Evolutionary conservation across 352 stramenopile genomes (phyloP), one percentile per base, ranked within the genome.

Genomic region (Phytophthora hibernalis): DNA sequence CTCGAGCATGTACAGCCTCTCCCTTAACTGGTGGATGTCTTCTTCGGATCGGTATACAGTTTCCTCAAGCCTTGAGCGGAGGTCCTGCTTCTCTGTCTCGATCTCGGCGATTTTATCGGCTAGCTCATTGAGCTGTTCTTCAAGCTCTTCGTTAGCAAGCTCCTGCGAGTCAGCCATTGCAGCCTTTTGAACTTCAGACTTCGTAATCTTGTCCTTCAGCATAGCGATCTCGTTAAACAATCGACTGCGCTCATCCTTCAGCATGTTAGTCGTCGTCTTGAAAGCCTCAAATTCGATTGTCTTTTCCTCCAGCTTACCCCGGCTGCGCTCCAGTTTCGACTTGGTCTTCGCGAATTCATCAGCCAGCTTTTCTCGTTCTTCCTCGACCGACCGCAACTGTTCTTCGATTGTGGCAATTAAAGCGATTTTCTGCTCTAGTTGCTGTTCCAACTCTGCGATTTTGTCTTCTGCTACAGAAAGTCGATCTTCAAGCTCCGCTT

Each of bases 71-170:
- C 57, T 70, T 10, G 55, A 70, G 33, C 57, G 60, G 37, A 89
- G 67, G n/a, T 78, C 68, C 21, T 83, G 70, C 48, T 86, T 89
- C 40, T 87, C 65, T 12, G 74, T 70, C 53, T 90, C 73, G 13
- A 91, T 70, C 57, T 91, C 80, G 3, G 77, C 76, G 20, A 86
- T 87, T 55, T 78, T 88, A 49, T 85, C 76, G 10, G 80, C 80
- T 0, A 91, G 45, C 37, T 83, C 77, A 16, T 83, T 80, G 10
- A 90, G 63, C 50, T 90, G 81, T 12, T 88, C 79, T 31, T 85
- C 73, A 5, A 88, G 54, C 57, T 89, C 79, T 45, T 84, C 57
- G 11, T 86, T 84, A 0, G 70, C 74, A 38, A 80, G 69, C 24
- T 86, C 72, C 43, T 89, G 80, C 6, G 72, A 81, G 30, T 68